Evolutionary conservation across 768 basidiomycete genomes (phyloP).

Genomic region (Termitomyces titanicus): DNA sequence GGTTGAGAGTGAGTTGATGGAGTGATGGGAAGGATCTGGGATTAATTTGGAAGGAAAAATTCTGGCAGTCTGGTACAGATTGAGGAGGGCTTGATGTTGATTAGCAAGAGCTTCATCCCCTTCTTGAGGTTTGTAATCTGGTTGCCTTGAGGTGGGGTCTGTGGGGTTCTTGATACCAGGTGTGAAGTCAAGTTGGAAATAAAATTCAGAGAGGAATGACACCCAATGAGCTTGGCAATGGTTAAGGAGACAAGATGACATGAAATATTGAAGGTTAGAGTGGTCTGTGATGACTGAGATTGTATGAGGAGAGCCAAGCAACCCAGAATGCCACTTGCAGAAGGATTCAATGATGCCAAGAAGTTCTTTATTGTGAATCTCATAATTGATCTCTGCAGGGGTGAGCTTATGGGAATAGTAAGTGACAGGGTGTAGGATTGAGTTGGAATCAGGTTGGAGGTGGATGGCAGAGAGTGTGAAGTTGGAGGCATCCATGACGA

Average conservation of each 20-base stretch:
- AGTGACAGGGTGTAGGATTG: no score
- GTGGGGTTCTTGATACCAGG: not conserved
- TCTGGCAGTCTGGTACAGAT: conserved; percentile 23
- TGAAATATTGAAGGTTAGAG: not conserved
- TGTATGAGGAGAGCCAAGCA: not conserved
- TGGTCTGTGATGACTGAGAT: no score
- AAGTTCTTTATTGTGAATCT: no score
- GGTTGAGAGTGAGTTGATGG: not conserved
- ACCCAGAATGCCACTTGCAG: not conserved
- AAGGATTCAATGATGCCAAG: no score
- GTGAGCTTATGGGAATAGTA: not conserved
- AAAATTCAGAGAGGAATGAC: not conserved
- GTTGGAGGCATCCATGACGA: not conserved
- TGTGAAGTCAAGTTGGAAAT: not conserved
- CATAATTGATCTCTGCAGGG: not conserved
- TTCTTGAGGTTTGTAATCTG: not conserved
- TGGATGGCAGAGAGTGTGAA: not conserved
- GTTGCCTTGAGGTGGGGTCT: not conserved
- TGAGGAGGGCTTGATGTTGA: not conserved
- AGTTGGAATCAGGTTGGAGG: no score
- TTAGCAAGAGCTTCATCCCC: not conserved
- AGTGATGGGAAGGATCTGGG: no score
- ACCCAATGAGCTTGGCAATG: not conserved
- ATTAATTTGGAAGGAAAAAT: conserved; percentile 13
- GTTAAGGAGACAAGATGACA: not conserved